Conservation (phyloP, 2,329 filamentous ascomycete species). For the Dactylellina haptotyla region DNA sequence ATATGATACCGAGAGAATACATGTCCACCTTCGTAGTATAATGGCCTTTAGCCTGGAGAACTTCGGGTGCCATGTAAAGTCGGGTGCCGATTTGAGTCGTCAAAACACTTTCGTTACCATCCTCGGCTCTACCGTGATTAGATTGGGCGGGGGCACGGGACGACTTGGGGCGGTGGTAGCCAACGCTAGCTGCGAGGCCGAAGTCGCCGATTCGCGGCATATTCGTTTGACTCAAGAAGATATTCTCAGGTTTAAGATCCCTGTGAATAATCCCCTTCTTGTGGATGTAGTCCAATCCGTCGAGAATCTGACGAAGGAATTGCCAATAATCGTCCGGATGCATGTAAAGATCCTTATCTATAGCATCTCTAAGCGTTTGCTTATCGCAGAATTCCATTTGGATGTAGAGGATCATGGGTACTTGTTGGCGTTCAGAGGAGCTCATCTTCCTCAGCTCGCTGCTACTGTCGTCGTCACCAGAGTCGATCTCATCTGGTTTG, state of each 20-base stretch:
- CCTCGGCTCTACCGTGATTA: constrained; percentile 16
- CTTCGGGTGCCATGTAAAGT: constrained; percentile 91
- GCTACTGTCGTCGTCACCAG: constrained; percentile 23
- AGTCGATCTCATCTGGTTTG: constrained; percentile 63
- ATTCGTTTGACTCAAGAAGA: constrained; percentile 90
- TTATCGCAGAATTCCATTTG: constrained; percentile 99
- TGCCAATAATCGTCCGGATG: constrained; percentile 85
- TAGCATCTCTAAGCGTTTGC: constrained; percentile 87
- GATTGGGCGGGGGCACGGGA: constrained; percentile 52
- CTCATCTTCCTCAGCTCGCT: constrained; percentile 3
- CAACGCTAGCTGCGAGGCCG: constrained; percentile 88
- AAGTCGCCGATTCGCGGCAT: constrained; percentile 98
- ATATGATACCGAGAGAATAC: constrained; percentile 96
- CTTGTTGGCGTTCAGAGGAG: constrained; percentile 57
- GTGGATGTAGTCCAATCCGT: constrained; percentile 90
- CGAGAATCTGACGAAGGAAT: constrained; percentile 87
- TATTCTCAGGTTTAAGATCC: constrained; percentile 95
- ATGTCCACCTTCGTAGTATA: constrained; percentile 98
- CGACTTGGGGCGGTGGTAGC: constrained; percentile 72
- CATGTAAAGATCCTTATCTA: constrained; percentile 77
- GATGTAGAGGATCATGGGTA: constrained; percentile 83
- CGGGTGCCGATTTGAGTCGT: constrained; percentile 76
- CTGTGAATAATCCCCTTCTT: constrained; percentile 91
- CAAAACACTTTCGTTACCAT: constrained; percentile 54
- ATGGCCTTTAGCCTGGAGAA: constrained; percentile 77